Base-by-base conservation (phyloP, 2,329 filamentous ascomycete genomes). In the Ophiostoma perfectum region DNA sequence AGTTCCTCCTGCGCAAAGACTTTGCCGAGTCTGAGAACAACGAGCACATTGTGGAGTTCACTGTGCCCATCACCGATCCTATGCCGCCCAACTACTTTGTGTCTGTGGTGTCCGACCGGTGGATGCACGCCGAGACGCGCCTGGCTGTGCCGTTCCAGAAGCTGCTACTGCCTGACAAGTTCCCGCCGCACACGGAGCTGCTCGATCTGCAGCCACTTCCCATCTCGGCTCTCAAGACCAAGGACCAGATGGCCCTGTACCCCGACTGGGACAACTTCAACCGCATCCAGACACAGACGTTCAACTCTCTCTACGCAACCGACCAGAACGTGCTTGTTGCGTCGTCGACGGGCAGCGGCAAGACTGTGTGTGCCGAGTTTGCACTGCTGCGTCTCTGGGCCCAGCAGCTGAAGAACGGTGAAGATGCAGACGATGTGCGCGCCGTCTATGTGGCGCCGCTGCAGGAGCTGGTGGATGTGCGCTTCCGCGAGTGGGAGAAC, bases 1-100 rank as follows among this genome's bases (percentile, higher is more conserved):
- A 93, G 70, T 98, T 99, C 78, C 82, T 98, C 52, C 84, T 99
- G 39, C 91, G 94, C 60, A 93, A 90, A 75, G 92, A 97, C 71
- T 97, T 96, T 75, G 93, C 93, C 4, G 82, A 87, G 70, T 85
- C 90, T 0, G 94, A 98, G 75, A 86, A 89, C 77, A 97, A 94
- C 72, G 94, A 98, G 80, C 95, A 99, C 78, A 80, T 97, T 11
- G 90, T 99, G 41, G 95, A 99, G 73, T 95, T 99, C 74, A 98
- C 94, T 0, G 94, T 98, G 3, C 91, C 95, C 0, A 96, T 99
- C 73, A 93, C 92, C 0, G 95, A 99, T 73, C 96, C 96, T 0
- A 96, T 98, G 91, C 95, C 95, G 14, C 95, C 96, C 0, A 96
- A 99, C 78, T 99, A 99, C 81, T 99, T 99, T 80, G 92, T 99